A percentile compares a stretch with the other conserved stretches of the same genome.
Conservation (phyloP, 352 stramenopile species). For the Phytophthora citricola region DNA sequence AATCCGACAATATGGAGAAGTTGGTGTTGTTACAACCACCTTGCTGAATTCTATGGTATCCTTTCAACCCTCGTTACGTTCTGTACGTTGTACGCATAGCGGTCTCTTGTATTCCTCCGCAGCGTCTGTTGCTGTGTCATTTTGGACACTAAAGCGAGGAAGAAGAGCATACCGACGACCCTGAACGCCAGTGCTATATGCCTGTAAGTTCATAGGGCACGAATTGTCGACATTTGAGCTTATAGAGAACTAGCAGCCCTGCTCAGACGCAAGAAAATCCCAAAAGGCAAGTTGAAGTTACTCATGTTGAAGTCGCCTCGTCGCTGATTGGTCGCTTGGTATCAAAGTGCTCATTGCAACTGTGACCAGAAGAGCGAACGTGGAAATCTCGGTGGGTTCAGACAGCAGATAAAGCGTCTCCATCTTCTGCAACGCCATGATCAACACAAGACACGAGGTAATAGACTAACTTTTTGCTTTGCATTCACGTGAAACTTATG, state of each 20-base stretch:
- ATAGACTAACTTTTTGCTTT: conserved; percentile 9
- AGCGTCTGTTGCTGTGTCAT: no score
- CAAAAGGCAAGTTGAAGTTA: not conserved
- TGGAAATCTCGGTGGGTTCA: conserved; percentile 3
- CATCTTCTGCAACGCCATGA: no score
- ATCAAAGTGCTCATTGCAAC: not conserved
- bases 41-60: conserved; percentile 8
- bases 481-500: conserved; percentile 15
- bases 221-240: not conserved
- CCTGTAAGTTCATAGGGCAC: no score
- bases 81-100: not conserved
- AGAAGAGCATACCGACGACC: no score
- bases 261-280: no score
- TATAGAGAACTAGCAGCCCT: no score
- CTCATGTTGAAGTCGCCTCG: conserved; percentile 20
- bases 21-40: no score
- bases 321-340: conserved; percentile 5
- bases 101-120: not conserved
- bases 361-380: not conserved
- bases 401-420: no score
- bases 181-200: no score
- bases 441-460: not conserved
- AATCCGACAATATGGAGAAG: no score
- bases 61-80: not conserved
- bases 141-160: no score